Conservation (phyloP, 106 monocot genomes). For the Triglochin maritima region DNA sequence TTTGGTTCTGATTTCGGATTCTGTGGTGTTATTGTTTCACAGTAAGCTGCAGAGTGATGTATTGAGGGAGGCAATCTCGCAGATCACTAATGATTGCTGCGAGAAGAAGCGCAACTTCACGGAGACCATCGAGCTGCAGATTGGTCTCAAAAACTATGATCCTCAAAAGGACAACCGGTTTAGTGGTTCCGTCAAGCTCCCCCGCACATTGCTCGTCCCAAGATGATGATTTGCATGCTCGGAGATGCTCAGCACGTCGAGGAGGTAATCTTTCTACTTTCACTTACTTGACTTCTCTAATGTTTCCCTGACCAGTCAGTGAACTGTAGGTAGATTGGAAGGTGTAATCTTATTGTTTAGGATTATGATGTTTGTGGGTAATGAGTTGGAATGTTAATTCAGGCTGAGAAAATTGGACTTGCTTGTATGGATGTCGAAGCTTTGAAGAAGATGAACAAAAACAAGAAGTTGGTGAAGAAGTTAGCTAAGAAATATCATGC, state of each 20-base stretch:
- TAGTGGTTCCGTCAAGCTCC: slow-evolving; percentile 21
- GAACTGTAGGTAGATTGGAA: too few relatives aligned
- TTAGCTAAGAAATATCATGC: slow-evolving; percentile 41
- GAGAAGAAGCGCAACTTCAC: slow-evolving; percentile 17
- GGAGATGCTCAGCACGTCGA: slow-evolving; percentile 48
- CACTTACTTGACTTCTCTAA: too few relatives aligned
- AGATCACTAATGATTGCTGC: background rate
- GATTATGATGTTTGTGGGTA: background rate
- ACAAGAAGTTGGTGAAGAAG: slow-evolving; percentile 23
- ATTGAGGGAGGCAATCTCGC: slow-evolving; percentile 17
- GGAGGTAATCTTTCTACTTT: slow-evolving; percentile 10
- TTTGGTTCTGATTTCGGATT: background rate
- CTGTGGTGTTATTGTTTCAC: background rate
- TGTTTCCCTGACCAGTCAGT: too few relatives aligned
- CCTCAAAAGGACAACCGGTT: slow-evolving; percentile 26
- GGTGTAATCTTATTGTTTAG: too few relatives aligned
- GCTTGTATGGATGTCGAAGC: slow-evolving; percentile 17
- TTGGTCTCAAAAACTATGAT: slow-evolving; percentile 34
- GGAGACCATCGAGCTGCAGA: slow-evolving; percentile 37
- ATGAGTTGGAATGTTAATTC: background rate
- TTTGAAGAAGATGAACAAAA: slow-evolving; percentile 22
- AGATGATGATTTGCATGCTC: slow-evolving; percentile 48
- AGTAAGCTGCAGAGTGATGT: slow-evolving; percentile 40
- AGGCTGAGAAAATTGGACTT: slow-evolving; percentile 21
- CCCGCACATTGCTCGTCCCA: slow-evolving; percentile 22